Percentiles rank a stretch among this genome's conserved stretches.
phyloP scores from a whole-genome alignment of 768 basidiomycete genomes.

The Suillus occidentalis region DNA sequence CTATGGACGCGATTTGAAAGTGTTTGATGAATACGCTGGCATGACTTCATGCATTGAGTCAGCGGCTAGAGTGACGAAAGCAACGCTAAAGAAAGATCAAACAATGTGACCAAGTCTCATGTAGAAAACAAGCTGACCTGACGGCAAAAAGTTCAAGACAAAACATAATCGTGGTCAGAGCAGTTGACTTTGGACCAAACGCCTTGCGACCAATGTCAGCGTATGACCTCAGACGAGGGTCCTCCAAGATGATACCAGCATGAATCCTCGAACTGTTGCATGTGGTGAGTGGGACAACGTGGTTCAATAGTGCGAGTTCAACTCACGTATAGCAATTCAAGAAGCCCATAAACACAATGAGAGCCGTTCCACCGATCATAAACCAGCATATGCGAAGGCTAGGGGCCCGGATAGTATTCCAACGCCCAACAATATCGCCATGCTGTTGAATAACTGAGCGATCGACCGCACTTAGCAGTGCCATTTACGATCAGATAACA shows the following conservation, averaged over 20 bases:
- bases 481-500: neutral
- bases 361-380: conserved; percentile 72
- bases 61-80: conserved; percentile 86
- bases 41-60: conserved; percentile 79
- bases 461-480: conserved; percentile 8
- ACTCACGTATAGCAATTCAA: conserved; percentile 89
- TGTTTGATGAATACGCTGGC: conserved; percentile 62
- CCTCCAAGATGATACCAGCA: conserved; percentile 69
- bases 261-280: conserved; percentile 77
- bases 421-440: conserved; percentile 83
- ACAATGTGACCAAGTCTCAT: neutral
- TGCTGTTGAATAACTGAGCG: conserved; percentile 80
- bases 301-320: neutral
- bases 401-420: conserved; percentile 89
- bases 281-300: conserved; percentile 9
- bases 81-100: conserved; percentile 50
- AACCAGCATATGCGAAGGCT: conserved; percentile 90
- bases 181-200: conserved; percentile 72
- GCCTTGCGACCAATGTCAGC: conserved; percentile 89
- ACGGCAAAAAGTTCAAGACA: conserved; percentile 87
- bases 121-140: conserved; percentile 43
- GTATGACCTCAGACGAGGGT: conserved; percentile 75
- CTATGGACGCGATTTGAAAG: conserved; percentile 75
- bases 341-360: conserved; percentile 76
- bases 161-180: conserved; percentile 70